These are phyloP conservation scores for Histomonas meleagridis DNA, from an alignment of 208 protist genomes.

Conservation along the genomic window DNA sequence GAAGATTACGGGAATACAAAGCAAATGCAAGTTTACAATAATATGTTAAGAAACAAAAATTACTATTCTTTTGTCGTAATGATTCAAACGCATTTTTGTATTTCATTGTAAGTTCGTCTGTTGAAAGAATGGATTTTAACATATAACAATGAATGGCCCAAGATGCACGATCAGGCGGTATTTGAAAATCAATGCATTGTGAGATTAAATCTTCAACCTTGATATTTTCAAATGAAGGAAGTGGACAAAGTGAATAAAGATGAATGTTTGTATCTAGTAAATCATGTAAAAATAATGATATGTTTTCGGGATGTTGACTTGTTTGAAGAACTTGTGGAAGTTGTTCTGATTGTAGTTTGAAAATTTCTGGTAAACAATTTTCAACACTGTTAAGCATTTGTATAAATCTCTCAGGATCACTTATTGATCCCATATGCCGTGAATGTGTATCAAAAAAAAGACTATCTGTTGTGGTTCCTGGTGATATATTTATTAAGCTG, in stretches of 20 bases:
- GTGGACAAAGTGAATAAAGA: not conserved
- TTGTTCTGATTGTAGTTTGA: not conserved
- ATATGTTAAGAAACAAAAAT: too few species aligned
- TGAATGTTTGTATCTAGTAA: not conserved
- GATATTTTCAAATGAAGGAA: not conserved
- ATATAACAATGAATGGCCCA: conserved; percentile 9
- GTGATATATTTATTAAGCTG: too few species aligned
- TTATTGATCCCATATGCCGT: too few species aligned
- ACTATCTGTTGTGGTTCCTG: too few species aligned
- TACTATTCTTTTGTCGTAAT: too few species aligned
- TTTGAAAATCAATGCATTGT: not conserved
- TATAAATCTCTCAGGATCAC: too few species aligned
- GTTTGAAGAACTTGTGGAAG: not conserved
- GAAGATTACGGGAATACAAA: not conserved
- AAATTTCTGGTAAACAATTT: not conserved
- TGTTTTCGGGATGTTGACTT: not conserved
- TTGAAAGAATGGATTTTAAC: not conserved
- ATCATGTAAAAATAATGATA: not conserved
- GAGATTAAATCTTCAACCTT: not conserved
- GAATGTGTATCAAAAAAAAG: too few species aligned
- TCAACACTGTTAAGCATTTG: not conserved
- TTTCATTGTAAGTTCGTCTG: not conserved
- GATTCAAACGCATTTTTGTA: not conserved
- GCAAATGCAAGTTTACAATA: not conserved
- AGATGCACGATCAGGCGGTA: not conserved